A percentile compares a stretch with the other conserved stretches of the same genome.
Evolutionary conservation across 805 yeast species (phyloP).

Genomic region (Yamadazyma ubonensis): DNA sequence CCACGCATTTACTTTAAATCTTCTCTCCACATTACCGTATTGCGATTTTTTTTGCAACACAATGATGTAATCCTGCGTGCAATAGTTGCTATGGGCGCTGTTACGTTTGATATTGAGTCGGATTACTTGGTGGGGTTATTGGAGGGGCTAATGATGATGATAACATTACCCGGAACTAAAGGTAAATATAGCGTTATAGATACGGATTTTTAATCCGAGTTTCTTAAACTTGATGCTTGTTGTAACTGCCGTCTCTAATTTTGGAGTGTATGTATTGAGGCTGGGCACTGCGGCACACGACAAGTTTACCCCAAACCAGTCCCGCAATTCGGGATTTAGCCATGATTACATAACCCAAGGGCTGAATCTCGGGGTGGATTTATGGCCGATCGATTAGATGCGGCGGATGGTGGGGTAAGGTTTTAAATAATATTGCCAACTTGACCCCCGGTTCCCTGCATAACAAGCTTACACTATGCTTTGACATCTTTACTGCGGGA

Average conservation of each 20-base stretch:
- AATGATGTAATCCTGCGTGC: slow-evolving; percentile 6
- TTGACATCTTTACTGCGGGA: neutral
- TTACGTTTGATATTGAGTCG: no score
- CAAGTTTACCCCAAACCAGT: slow-evolving; percentile 9
- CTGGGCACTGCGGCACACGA: neutral
- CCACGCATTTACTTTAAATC: no score
- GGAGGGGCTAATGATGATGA: no score
- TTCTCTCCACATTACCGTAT: slow-evolving; percentile 1
- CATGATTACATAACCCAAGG: neutral
- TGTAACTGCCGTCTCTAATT: no score
- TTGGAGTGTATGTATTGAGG: neutral
- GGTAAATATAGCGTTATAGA: no score
- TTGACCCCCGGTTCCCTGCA: neutral
- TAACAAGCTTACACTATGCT: neutral
- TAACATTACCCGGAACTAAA: no score
- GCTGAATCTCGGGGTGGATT: slow-evolving; percentile 7
- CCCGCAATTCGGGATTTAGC: slow-evolving; percentile 14
- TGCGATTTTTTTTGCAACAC: slow-evolving; percentile 5
- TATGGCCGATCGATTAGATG: neutral
- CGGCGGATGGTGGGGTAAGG: slow-evolving; percentile 2
- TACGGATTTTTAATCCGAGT: no score
- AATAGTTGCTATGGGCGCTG: neutral
- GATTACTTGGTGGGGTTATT: no score
- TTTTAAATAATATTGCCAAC: neutral
- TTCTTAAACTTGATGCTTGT: no score